Conservation (phyloP, 345 rosid species). For the Salix arbutifolia region DNA sequence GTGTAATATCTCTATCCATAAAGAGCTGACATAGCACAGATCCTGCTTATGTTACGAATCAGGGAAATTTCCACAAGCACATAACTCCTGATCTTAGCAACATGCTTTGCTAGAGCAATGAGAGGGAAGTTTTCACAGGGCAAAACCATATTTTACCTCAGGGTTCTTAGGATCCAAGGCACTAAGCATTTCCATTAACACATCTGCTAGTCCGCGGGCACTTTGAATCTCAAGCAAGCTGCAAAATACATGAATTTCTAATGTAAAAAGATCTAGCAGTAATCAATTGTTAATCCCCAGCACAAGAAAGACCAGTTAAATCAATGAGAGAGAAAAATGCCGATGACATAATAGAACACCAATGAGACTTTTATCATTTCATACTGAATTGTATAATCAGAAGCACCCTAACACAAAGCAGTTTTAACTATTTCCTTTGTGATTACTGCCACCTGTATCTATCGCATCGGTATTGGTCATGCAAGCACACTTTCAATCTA, state of each 20-base stretch:
- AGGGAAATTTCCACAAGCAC: not conserved
- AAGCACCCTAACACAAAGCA: not conserved
- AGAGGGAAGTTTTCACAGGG: not conserved
- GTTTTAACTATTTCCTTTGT: not conserved
- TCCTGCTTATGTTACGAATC: not conserved
- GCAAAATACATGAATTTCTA: constrained; percentile 20
- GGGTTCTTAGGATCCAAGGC: constrained; percentile 78
- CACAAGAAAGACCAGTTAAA: not conserved
- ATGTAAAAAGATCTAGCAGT: not conserved
- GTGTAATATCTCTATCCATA: not conserved
- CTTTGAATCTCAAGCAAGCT: constrained; percentile 73
- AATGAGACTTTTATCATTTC: not conserved
- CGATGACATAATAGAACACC: not conserved
- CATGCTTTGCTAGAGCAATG: not conserved
- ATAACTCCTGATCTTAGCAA: not conserved
- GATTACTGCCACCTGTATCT: not conserved
- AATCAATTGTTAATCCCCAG: not conserved
- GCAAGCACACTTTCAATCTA: not conserved
- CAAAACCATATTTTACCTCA: constrained; percentile 42
- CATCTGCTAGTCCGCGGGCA: constrained; percentile 68
- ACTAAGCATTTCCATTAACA: constrained; percentile 78
- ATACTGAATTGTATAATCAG: not conserved
- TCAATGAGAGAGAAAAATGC: not conserved
- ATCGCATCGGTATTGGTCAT: not conserved
- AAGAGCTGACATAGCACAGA: not conserved